Base-by-base conservation (phyloP, 2,329 filamentous ascomycete genomes). In the Gliomastix tumulicola region DNA sequence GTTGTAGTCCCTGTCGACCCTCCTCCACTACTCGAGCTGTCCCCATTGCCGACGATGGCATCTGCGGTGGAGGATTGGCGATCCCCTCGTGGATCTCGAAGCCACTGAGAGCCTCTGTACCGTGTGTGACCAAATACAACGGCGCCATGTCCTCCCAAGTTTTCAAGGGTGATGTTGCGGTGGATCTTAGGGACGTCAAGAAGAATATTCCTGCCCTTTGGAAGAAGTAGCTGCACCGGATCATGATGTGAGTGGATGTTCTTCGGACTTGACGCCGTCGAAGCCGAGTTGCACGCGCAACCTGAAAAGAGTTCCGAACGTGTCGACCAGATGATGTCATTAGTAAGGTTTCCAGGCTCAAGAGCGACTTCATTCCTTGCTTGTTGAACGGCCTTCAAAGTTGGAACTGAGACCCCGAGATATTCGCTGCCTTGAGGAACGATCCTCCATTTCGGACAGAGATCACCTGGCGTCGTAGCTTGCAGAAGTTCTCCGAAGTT, bases 191-290 rank as follows among this genome's bases (percentile, higher is more conserved):
- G 25, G 17, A 28, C 17, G 17, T 28, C 11, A n/a, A 28, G 11
- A 10, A n/a, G 25, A 28, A 5, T 13, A 28, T 28, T 28, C 5
- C 11, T 7, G 3, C 25, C 11, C 3, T 28, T n/a, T 28, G 25
- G 25, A n/a, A 28, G 17, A 3, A 28, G 25, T 3, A 28, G 11
- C 25, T 28, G 25, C 13, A 28, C 25, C 17, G 25, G 25, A 28
- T 28, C 25, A n/a, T 28, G 11, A n/a, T 28, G 25, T n/a, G n/a
- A n/a, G n/a, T n/a, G n/a, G n/a, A n/a, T n/a, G n/a, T n/a, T n/a
- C 3, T 28, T 6, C 2, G 3, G 5, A 12, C 7, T 13, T 13
- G 1, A 4, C 10, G 3, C 25, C 10, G 13, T 3, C n/a, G n/a
- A 1, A 13, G 25, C 3, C n/a, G n/a, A 13, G 7, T n/a, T n/a